phyloP scores from a whole-genome alignment of 1,284 basidiomycete genomes.

The Cryptococcus jaspeensis region DNA sequence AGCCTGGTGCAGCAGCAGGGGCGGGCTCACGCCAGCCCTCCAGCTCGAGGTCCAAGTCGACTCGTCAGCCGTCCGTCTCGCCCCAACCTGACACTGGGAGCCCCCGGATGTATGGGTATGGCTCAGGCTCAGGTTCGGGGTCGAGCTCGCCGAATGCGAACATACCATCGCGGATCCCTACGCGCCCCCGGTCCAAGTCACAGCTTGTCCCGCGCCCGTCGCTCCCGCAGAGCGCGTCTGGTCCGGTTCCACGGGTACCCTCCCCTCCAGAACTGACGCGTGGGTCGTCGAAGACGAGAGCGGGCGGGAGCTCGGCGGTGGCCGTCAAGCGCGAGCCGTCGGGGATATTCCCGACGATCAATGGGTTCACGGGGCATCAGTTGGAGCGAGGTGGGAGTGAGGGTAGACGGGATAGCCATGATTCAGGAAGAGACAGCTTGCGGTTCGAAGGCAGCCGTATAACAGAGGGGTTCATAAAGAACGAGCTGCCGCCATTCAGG shows the following conservation, averaged over 20 bases:
- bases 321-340: not conserved
- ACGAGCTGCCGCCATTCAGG: conserved; percentile 37
- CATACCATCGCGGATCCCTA: conserved; percentile 9
- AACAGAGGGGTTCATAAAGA: conserved; percentile 32
- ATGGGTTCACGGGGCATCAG: not conserved
- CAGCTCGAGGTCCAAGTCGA: too few species aligned
- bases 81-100: too few species aligned
- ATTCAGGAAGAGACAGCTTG: not conserved
- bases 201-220: not conserved
- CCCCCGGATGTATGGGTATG: not conserved
- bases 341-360: not conserved
- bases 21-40: too few species aligned
- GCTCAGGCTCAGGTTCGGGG: not conserved
- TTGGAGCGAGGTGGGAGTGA: not conserved
- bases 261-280: conserved; percentile 6
- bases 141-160: not conserved
- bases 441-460: conserved; percentile 1
- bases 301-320: too few species aligned
- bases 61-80: too few species aligned
- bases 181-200: conserved; percentile 13
- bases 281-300: too few species aligned
- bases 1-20: too few species aligned
- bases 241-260: not conserved
- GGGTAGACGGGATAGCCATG: conserved; percentile 6
- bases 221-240: not conserved